Percentiles rank a stretch among this genome's conserved stretches.
These are phyloP conservation scores for Toxoplasma gondii DNA, from an alignment of 169 alveolate species.

Conservation along the genomic window DNA sequence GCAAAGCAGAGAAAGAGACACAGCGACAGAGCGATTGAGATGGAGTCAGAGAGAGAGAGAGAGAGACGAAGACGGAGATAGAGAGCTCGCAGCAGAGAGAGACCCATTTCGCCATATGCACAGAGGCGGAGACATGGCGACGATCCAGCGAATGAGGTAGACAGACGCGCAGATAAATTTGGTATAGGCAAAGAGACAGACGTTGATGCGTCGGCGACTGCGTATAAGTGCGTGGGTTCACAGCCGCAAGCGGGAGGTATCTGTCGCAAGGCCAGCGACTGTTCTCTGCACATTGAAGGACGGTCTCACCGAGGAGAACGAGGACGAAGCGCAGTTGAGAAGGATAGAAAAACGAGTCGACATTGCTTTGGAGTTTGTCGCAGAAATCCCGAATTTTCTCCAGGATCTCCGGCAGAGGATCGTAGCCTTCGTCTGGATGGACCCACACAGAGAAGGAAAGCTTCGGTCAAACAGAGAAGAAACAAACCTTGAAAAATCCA, in stretches of 20 bases:
- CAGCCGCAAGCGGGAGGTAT: too few relatives aligned
- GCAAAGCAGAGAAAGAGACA: too few relatives aligned
- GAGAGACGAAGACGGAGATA: background rate
- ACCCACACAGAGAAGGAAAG: background rate
- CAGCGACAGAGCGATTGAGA: too few relatives aligned
- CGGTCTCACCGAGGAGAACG: conserved; percentile 26
- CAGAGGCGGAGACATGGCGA: background rate
- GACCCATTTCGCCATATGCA: background rate
- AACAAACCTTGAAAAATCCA: background rate
- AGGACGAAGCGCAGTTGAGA: conserved; percentile 35
- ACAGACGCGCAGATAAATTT: background rate
- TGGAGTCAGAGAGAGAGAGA: background rate
- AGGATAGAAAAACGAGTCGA: background rate
- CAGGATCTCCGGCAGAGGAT: background rate
- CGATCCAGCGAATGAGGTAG: too few relatives aligned
- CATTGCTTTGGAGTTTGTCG: background rate
- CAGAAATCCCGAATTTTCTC: conserved; percentile 11
- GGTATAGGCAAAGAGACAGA: background rate
- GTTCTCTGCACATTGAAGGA: background rate
- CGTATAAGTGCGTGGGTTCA: too few relatives aligned
- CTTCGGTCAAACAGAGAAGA: too few relatives aligned
- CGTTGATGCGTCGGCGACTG: background rate
- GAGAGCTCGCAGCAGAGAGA: too few relatives aligned
- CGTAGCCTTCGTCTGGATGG: background rate
- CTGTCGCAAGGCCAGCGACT: too few relatives aligned